These are phyloP conservation scores for Paraconiothyrium brasiliense DNA, from an alignment of 2,329 filamentous ascomycete genomes.

Conservation along the genomic window DNA sequence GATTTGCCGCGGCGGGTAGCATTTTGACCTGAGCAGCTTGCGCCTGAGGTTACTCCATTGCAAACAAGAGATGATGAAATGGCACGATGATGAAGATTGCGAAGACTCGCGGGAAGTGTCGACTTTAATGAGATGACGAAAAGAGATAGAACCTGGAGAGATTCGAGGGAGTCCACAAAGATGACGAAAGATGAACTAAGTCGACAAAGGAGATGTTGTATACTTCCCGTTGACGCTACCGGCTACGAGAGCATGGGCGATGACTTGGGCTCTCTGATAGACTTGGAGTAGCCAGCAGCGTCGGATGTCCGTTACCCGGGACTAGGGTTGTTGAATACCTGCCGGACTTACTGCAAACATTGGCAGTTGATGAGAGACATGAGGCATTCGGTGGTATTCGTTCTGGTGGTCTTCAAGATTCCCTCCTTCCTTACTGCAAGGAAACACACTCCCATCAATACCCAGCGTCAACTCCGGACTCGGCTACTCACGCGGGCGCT, in stretches of 20 bases:
- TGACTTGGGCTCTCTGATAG: slow-evolving; percentile 16
- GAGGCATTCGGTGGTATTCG: not conserved
- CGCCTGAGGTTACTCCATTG: slow-evolving; percentile 7
- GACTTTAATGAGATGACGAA: slow-evolving; percentile 6
- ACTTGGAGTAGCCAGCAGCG: slow-evolving; percentile 10
- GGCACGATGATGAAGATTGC: slow-evolving; percentile 9
- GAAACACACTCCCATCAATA: not conserved
- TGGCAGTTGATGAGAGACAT: not conserved
- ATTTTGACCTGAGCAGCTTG: slow-evolving; percentile 14
- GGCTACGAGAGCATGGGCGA: slow-evolving; percentile 10
- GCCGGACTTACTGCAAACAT: not conserved
- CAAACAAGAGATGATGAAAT: slow-evolving; percentile 14
- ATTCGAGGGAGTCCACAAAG: not conserved
- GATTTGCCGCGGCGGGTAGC: slow-evolving; percentile 7
- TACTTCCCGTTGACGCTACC: slow-evolving; percentile 15
- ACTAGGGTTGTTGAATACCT: slow-evolving; percentile 13
- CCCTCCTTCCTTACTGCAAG: not conserved
- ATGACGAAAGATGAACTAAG: slow-evolving; percentile 6
- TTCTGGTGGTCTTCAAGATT: not conserved
- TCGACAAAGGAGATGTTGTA: slow-evolving; percentile 11
- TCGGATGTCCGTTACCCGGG: slow-evolving; percentile 16
- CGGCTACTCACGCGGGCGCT: slow-evolving; percentile 8
- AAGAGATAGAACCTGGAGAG: not conserved
- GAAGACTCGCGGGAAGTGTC: slow-evolving; percentile 20
- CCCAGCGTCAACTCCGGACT: slow-evolving; percentile 11